A percentile compares a stretch with the other conserved stretches of the same genome.
Evolutionary conservation across 805 yeast species (phyloP).

Genomic region (Metschnikowia anglica): DNA sequence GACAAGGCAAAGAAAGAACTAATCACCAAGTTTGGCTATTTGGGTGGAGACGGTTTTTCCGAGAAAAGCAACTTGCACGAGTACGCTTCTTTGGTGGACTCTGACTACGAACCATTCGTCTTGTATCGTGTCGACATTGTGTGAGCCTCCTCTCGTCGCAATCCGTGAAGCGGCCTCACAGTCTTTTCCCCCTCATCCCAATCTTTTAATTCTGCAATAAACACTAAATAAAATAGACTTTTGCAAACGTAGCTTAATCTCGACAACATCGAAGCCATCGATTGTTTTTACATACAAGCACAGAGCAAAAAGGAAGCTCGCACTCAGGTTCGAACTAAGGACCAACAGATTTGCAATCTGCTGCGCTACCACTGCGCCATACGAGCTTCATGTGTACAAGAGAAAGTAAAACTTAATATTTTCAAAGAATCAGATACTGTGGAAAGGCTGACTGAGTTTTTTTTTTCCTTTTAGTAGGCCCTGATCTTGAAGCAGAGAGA

Average conservation of each 20-base stretch:
- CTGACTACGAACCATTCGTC: constrained; percentile 96
- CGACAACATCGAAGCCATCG: no score
- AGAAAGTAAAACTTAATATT: no score
- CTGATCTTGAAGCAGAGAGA: no score
- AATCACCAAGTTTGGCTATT: constrained; percentile 74
- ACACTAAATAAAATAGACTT: background rate
- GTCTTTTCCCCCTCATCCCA: background rate
- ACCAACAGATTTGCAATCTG: constrained; percentile 99
- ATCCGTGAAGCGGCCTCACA: background rate
- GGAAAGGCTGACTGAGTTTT: no score
- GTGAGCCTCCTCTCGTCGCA: constrained; percentile 15
- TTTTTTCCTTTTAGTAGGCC: no score
- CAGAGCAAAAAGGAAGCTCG: constrained; percentile 61
- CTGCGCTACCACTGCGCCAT: constrained; percentile 99
- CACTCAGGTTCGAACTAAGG: constrained; percentile 95
- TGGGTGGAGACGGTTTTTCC: constrained; percentile 86
- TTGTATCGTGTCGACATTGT: constrained; percentile 54
- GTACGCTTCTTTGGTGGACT: constrained; percentile 88
- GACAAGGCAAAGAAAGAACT: constrained; percentile 68
- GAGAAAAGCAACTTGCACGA: constrained; percentile 75
- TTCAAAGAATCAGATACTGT: no score
- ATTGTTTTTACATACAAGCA: no score
- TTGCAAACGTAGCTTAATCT: background rate
- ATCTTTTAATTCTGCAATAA: constrained; percentile 7
- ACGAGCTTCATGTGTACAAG: constrained; percentile 50